Base-by-base conservation (phyloP, 495 filamentous ascomycete species). In the Penicillium tannophilum region DNA sequence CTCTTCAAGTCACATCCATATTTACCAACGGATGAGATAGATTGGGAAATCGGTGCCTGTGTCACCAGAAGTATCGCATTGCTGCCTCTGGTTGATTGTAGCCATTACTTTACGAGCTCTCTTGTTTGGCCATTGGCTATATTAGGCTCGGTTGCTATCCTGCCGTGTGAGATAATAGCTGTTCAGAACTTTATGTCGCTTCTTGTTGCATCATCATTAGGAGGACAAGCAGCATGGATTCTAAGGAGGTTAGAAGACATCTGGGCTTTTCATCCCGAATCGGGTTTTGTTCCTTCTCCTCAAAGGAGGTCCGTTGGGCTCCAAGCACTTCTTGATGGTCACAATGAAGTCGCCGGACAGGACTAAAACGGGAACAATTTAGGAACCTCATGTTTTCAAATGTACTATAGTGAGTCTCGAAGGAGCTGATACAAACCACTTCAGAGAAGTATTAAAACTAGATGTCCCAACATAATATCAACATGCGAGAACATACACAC, bases 111-210 rank as follows among this genome's bases (percentile, higher is more conserved):
- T 28, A 35, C 55, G 6, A 63, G 60, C 30, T 55, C 44, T 51
- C 39, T 63, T 12, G 39, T 59, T 14, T 63, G 60, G 60, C 55
- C 55, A 0, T 16, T 63, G n/a, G 51, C 55, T 4, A 59, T 63
- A 3, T 30, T 63, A 6, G 60, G 60, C 1, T 49, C 55, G 1
- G 47, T 52, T 5, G 36, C 44, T 24, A 23, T 35, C 4, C 12
- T 30, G 6, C 17, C 23, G 10, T 17, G 36, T 9, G 60, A 62
- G 14, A 9, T 9, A 5, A 6, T 30, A 12, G 24, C 26, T 19
- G 20, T 55, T 3, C 52, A 28, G 12, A 26, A 30, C 6, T 39
- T 14, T 10, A 45, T 59, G 8, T 20, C 24, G 2, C 10, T 52
- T 30, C 20, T 63, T 2, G 42, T 30, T 12, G 17, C 6, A 14